phyloP scores from a whole-genome alignment of 805 yeast species.

The Starmerella stigmatis region DNA sequence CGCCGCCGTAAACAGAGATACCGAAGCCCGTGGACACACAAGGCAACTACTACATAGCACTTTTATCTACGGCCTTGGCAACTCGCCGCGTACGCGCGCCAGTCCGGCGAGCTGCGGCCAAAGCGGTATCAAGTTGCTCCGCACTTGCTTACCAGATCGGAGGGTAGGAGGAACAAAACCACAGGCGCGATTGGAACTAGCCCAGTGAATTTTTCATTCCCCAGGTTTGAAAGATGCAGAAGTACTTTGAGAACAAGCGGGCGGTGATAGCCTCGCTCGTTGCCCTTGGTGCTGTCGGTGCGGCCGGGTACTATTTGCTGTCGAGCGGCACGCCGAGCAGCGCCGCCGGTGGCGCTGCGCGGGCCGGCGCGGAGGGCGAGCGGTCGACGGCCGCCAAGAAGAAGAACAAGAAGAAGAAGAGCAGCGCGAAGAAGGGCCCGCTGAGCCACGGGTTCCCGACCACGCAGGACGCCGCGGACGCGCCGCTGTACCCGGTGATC shows the following conservation, averaged over 20 bases:
- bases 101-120: too few relatives aligned
- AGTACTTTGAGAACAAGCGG: slow-evolving; percentile 43
- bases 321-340: slow-evolving; percentile 14
- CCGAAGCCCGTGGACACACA: too few relatives aligned
- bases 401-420: slow-evolving; percentile 35
- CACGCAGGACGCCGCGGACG: slow-evolving; percentile 20
- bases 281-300: slow-evolving; percentile 54
- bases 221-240: slow-evolving; percentile 14
- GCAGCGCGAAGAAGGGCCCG: slow-evolving; percentile 23
- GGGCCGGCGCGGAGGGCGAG: slow-evolving; percentile 4
- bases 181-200: too few relatives aligned
- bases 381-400: slow-evolving; percentile 33
- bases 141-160: neutral
- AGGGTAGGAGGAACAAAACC: too few relatives aligned
- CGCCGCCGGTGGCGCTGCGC: slow-evolving; percentile 24
- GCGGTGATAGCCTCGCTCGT: slow-evolving; percentile 54
- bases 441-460: slow-evolving; percentile 26
- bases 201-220: slow-evolving; percentile 5
- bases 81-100: too few relatives aligned
- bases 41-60: too few relatives aligned
- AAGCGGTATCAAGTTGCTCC: neutral
- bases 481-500: slow-evolving; percentile 32
- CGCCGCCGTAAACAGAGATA: too few relatives aligned
- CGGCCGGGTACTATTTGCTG: slow-evolving; percentile 43
- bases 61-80: too few relatives aligned